Evolutionary conservation across 2,329 filamentous ascomycete genomes (phyloP).

Genomic region (Lasiodiplodia sp.): DNA sequence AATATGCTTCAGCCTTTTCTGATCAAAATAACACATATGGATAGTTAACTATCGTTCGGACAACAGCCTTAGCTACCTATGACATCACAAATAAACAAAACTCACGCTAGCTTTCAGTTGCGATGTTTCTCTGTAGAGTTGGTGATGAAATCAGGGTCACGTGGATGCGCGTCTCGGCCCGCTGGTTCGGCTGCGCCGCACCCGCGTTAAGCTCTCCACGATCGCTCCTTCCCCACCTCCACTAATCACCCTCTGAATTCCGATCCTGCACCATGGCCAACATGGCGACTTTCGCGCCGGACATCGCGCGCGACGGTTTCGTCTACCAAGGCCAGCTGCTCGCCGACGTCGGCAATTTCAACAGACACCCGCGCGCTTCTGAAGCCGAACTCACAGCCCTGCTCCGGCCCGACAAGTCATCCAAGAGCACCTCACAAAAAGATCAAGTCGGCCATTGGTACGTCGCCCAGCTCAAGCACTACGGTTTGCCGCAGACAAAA

Average conservation of each 20-base stretch:
- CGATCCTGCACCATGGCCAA: not conserved
- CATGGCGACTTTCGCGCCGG: slow-evolving; percentile 42
- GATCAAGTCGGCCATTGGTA: slow-evolving; percentile 68
- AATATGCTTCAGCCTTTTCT: too few relatives aligned
- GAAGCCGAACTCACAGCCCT: slow-evolving; percentile 41
- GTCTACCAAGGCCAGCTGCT: slow-evolving; percentile 41
- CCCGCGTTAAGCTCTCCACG: not conserved
- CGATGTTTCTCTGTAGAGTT: too few relatives aligned
- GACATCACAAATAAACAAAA: too few relatives aligned
- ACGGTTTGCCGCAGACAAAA: slow-evolving; percentile 64
- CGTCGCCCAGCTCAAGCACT: slow-evolving; percentile 68
- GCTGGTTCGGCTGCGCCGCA: not conserved
- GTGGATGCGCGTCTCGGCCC: not conserved
- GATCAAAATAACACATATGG: too few relatives aligned
- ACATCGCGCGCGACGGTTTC: slow-evolving; percentile 39
- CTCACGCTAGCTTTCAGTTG: too few relatives aligned
- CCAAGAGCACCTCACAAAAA: slow-evolving; percentile 37
- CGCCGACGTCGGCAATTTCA: slow-evolving; percentile 42
- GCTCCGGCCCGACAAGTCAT: slow-evolving; percentile 36
- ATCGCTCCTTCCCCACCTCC: not conserved
- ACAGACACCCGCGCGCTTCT: slow-evolving; percentile 42
- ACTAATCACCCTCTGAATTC: not conserved
- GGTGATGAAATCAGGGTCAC: not conserved
- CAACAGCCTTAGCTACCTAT: too few relatives aligned
- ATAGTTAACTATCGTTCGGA: too few relatives aligned